Percentiles rank a stretch among this genome's conserved stretches.
phyloP scores from a whole-genome alignment of 768 basidiomycete genomes.

The Lactarius hatsudake region DNA sequence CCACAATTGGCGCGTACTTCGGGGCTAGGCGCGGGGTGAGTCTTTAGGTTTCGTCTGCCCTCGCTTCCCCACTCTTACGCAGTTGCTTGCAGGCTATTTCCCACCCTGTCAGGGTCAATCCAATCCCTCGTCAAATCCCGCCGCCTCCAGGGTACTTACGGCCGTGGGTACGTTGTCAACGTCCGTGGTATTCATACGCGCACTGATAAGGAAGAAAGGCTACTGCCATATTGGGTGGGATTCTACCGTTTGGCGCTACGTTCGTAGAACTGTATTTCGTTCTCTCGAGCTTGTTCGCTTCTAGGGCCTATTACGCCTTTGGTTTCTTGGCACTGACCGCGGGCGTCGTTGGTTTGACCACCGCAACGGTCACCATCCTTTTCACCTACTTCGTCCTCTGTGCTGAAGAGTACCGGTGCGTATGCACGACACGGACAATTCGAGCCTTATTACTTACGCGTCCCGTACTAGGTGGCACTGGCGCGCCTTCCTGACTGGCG shows the following conservation, averaged over 20 bases:
- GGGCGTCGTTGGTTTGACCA: constrained; percentile 77
- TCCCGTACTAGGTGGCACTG: constrained; percentile 79
- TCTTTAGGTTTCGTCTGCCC: constrained; percentile 4
- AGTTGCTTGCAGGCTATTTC: constrained; percentile 49
- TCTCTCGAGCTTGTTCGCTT: constrained; percentile 86
- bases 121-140: constrained; percentile 95
- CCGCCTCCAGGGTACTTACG: constrained; percentile 80
- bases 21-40: constrained; percentile 85
- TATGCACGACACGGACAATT: not conserved
- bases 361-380: constrained; percentile 86
- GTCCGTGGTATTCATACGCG: not conserved
- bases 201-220: constrained; percentile 37
- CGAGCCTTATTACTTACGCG: constrained; percentile 12
- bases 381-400: constrained; percentile 91
- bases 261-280: constrained; percentile 96
- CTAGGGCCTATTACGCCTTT: constrained; percentile 92
- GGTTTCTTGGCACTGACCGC: constrained; percentile 91
- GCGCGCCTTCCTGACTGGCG: constrained; percentile 90
- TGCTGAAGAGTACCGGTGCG: constrained; percentile 88
- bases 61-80: constrained; percentile 18
- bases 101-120: constrained; percentile 88
- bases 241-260: constrained; percentile 92
- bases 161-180: constrained; percentile 58
- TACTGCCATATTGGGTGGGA: constrained; percentile 79
- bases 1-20: constrained; percentile 79